Evolutionary conservation across 2,329 filamentous ascomycete genomes (phyloP).

Genomic region (Fusarium nanum): DNA sequence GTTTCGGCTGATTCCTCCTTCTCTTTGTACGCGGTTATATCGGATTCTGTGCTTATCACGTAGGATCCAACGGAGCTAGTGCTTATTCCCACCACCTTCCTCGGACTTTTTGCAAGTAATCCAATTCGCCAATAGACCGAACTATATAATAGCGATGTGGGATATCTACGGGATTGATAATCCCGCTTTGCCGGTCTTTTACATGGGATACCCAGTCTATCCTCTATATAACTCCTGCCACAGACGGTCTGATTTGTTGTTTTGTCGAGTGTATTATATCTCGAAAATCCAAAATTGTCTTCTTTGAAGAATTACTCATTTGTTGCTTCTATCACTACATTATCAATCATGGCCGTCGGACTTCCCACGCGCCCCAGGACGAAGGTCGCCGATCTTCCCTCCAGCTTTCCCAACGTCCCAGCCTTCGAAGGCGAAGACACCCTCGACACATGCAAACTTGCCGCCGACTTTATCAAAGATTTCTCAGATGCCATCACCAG

Average conservation of each 20-base stretch:
- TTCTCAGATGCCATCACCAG: neutral
- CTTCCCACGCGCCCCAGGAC: neutral
- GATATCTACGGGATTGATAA: neutral
- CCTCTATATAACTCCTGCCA: neutral
- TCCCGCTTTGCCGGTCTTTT: too few species aligned
- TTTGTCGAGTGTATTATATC: too few species aligned
- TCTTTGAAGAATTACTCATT: accelerated
- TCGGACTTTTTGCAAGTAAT: neutral
- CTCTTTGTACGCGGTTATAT: neutral
- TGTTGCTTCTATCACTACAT: too few species aligned
- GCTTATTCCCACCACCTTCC: neutral
- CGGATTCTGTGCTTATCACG: neutral
- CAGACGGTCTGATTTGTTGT: too few species aligned
- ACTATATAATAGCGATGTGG: neutral
- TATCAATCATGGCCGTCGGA: neutral
- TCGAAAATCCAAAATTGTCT: accelerated
- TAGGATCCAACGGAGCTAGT: accelerated
- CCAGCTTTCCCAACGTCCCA: neutral
- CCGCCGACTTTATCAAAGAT: neutral
- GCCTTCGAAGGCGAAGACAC: neutral
- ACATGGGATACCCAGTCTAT: neutral
- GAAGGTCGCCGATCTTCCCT: neutral
- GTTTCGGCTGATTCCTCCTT: neutral
- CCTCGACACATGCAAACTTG: neutral
- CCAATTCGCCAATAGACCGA: neutral